Base-by-base conservation (phyloP, 2,329 filamentous ascomycete species). In the Sporothrix mexicana region DNA sequence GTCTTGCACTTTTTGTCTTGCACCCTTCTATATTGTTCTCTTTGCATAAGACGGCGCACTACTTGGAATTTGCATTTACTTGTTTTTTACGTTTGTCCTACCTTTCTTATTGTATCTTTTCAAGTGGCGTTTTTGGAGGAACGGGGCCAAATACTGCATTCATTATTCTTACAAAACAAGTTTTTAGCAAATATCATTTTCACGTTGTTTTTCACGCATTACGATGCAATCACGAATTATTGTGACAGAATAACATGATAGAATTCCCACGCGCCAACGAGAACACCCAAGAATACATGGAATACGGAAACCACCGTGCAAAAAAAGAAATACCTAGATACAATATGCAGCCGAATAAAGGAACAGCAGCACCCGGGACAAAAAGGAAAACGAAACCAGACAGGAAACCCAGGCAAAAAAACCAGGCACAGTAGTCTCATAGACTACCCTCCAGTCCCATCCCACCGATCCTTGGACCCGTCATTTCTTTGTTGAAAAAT, bases 281-380 rank as follows among this genome's bases (percentile, higher is more conserved):
- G 7, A 17, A 23, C 30, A 55, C 17, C 45, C 17, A 49, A 55
- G 55, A 69, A 53, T 23, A 41, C 66, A 25, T 20, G 43, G 23
- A 59, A 20, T 1, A 64, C 55, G 15, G 12, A 45, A 13, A 67
- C 62, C 51, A 72, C 68, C 36, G 41, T 55, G 64, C 45, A 49
- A 15, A 51, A 51, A 67, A 20, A 20, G n/a, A 25, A 51, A 20
- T 51, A 36, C 64, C 61, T 47, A 47, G 41, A 47, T 66, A 66
- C 61, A 55, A 66, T 66, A 66, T 25, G 41, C 61, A 66, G 64
- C 64, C 64, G 23, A 67, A 36, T 36, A 36, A 36, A 36, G 30
- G 30, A 36, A 51, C 30, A 47, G n/a, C n/a, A 49, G 17, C 41
- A 66, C 41, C 41, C 13, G 47, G 17, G 47, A 49, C 47, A 49